phyloP scores from a whole-genome alignment of 805 yeast species.

The Yueomyces sinensis region DNA sequence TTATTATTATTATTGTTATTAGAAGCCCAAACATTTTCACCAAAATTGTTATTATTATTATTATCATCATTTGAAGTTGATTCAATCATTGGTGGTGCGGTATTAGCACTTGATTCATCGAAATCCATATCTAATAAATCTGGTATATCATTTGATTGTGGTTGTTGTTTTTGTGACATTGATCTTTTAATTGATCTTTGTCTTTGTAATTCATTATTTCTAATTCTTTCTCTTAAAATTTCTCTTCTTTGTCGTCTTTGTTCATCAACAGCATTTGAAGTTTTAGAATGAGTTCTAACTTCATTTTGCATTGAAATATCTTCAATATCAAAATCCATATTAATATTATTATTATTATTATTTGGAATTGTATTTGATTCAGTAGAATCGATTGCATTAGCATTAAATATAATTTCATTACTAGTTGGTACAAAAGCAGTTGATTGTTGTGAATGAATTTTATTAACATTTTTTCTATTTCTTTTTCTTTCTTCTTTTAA shows the following conservation, averaged over 20 bases:
- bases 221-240: slow-evolving; percentile 23
- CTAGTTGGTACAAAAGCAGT: slow-evolving; percentile 21
- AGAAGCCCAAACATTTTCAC: not conserved
- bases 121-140: slow-evolving; percentile 23
- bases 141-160: slow-evolving; percentile 14
- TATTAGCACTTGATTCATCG: slow-evolving; percentile 1
- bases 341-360: too few relatives aligned
- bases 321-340: slow-evolving; percentile 2
- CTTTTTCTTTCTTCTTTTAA: slow-evolving; percentile 20
- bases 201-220: slow-evolving; percentile 21
- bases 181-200: not conserved
- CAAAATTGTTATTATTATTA: not conserved
- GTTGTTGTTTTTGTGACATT: slow-evolving; percentile 4
- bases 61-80: not conserved
- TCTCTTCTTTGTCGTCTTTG: slow-evolving; percentile 27
- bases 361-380: slow-evolving; percentile 1
- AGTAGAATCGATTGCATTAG: slow-evolving; percentile 4
- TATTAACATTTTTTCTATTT: slow-evolving; percentile 17
- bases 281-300: slow-evolving; percentile 6
- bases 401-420: slow-evolving; percentile 2
- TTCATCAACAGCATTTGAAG: slow-evolving; percentile 19
- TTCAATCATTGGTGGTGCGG: not conserved
- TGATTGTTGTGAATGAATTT: slow-evolving; percentile 25
- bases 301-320: slow-evolving; percentile 4
- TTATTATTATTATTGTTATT: slow-evolving; percentile 7